Conservation (phyloP, 352 stramenopile genomes). For the Peronospora farinosa region DNA sequence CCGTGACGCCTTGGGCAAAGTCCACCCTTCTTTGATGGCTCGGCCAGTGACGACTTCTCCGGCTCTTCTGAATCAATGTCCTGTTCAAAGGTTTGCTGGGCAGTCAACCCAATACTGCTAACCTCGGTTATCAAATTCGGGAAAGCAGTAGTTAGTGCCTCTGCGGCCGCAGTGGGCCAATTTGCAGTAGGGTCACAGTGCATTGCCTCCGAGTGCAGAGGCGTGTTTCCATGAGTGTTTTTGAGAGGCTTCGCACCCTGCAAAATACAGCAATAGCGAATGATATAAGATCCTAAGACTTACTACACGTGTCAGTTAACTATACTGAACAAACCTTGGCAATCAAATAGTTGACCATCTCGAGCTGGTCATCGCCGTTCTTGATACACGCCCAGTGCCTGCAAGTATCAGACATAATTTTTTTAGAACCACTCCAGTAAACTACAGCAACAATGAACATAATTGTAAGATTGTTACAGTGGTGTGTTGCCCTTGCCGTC, state of each 20-base stretch:
- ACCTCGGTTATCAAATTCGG: conserved; percentile 43
- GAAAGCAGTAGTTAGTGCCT: conserved; percentile 42
- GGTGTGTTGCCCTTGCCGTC: conserved; percentile 66
- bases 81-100: conserved; percentile 59
- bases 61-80: conserved; percentile 54
- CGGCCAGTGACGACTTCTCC: conserved; percentile 7
- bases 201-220: conserved; percentile 71
- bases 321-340: conserved; percentile 37
- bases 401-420: conserved; percentile 1
- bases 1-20: conserved; percentile 8
- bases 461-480: conserved; percentile 32
- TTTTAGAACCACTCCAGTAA: neutral
- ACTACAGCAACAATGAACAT: neutral
- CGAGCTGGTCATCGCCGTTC: conserved; percentile 37
- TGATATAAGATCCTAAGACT: neutral
- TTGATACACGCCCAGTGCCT: conserved; percentile 74
- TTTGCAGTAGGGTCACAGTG: conserved; percentile 49
- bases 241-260: conserved; percentile 57
- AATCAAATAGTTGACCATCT: conserved; percentile 50
- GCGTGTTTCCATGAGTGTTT: conserved; percentile 53
- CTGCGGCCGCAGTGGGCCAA: conserved; percentile 51
- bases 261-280: conserved; percentile 1
- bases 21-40: conserved; percentile 28
- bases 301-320: neutral
- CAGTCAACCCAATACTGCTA: conserved; percentile 54